Evolutionary conservation across 331 rosid species (phyloP).

Genomic region (Erythrophleum ivorense): DNA sequence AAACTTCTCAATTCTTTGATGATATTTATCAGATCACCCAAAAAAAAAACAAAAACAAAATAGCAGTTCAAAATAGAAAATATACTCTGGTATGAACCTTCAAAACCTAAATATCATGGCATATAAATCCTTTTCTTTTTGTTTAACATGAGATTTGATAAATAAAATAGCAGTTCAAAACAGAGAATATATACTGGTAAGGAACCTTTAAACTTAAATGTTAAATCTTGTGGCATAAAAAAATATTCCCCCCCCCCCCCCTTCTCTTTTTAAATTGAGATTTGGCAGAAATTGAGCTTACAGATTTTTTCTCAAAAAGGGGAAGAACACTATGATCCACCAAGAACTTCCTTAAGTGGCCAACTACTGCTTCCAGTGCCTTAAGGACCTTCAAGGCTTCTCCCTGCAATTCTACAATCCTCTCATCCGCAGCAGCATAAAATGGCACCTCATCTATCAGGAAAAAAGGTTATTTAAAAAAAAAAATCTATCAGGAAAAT

Average conservation of each 20-base stretch:
- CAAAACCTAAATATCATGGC: constrained; percentile 4
- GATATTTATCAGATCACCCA: not conserved
- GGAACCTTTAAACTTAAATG: not conserved
- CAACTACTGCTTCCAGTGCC: constrained; percentile 83
- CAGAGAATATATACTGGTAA: not conserved
- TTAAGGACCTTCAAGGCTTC: constrained; percentile 84
- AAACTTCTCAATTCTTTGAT: constrained; percentile 49
- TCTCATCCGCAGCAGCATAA: constrained; percentile 77
- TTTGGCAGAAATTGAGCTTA: constrained; percentile 49
- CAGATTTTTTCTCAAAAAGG: constrained; percentile 83
- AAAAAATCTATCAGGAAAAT: constrained; percentile 54
- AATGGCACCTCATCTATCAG: constrained; percentile 76
- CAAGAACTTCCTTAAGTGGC: constrained; percentile 89
- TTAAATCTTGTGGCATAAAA: not conserved
- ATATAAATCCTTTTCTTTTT: constrained; percentile 19
- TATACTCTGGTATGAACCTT: not conserved
- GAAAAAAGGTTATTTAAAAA: constrained; percentile 1
- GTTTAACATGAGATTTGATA: not conserved
- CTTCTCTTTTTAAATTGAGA: not conserved
- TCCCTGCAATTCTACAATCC: constrained; percentile 95
- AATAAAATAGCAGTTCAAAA: not conserved
- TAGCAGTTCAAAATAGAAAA: constrained; percentile 7
- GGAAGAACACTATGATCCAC: constrained; percentile 96
- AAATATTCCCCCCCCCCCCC: not conserved
- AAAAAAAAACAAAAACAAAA: constrained; percentile 20